Evolutionary conservation across 176 grass and related monocot species (phyloP).

Genomic region (Aechmea fasciata): DNA sequence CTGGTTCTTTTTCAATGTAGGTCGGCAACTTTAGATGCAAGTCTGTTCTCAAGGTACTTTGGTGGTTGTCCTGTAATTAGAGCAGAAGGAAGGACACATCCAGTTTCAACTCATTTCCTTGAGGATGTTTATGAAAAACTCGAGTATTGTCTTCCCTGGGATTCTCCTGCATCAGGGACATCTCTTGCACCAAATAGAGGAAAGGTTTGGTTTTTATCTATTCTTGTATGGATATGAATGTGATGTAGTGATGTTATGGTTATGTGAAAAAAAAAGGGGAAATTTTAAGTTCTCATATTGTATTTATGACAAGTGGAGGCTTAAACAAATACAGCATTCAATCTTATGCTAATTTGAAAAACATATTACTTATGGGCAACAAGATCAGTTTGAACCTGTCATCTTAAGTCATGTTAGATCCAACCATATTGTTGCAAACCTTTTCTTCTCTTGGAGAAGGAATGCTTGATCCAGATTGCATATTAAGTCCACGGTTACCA

Average conservation of each 20-base stretch:
- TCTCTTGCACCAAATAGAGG: slow-evolving; percentile 40
- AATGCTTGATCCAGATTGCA: too few relatives aligned
- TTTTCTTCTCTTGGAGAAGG: too few relatives aligned
- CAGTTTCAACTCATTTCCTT: slow-evolving; percentile 76
- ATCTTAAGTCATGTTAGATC: too few relatives aligned
- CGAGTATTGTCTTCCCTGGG: slow-evolving; percentile 72
- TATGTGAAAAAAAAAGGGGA: too few relatives aligned
- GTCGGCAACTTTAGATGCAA: slow-evolving; percentile 94
- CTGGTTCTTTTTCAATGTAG: slow-evolving; percentile 35
- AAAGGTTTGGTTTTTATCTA: slow-evolving; percentile 36
- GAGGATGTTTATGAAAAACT: slow-evolving; percentile 91
- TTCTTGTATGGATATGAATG: background rate
- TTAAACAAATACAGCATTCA: too few relatives aligned
- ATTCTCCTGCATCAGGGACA: slow-evolving; percentile 79
- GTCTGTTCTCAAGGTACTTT: slow-evolving; percentile 82
- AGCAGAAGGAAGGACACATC: slow-evolving; percentile 96
- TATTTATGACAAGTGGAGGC: too few relatives aligned
- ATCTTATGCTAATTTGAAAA: too few relatives aligned
- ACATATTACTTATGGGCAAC: too few relatives aligned
- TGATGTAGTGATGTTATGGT: background rate
- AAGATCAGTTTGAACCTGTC: too few relatives aligned
- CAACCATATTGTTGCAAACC: too few relatives aligned
- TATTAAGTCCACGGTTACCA: too few relatives aligned
- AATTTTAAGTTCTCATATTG: too few relatives aligned
- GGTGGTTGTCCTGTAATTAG: slow-evolving; percentile 79